Evolutionary conservation across 2,329 filamentous ascomycete species (phyloP).

Genomic region (Podosphaera fusca): DNA sequence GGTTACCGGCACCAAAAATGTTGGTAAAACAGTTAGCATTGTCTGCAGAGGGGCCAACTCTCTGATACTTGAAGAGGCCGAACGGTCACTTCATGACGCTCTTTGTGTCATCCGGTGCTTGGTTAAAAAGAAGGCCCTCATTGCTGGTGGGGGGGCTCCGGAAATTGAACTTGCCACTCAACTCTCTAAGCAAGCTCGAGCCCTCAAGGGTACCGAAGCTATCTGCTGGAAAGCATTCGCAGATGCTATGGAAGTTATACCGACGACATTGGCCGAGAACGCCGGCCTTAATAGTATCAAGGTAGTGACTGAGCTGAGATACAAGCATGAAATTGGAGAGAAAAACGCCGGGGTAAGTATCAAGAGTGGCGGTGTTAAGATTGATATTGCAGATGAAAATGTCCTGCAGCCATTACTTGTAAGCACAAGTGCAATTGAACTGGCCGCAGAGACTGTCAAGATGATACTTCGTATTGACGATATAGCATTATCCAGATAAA

Average conservation of each 20-base stretch:
- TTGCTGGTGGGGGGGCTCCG: constrained; percentile 85
- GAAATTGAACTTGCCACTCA: constrained; percentile 90
- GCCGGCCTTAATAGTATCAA: constrained; percentile 96
- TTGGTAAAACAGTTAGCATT: constrained; percentile 77
- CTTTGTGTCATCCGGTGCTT: constrained; percentile 93
- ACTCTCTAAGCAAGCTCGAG: constrained; percentile 59
- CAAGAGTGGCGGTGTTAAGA: constrained; percentile 89
- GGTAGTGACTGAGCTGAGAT: constrained; percentile 85
- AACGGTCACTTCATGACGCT: constrained; percentile 88
- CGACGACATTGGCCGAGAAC: constrained; percentile 91
- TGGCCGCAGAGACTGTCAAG: constrained; percentile 96
- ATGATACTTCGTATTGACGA: constrained; percentile 13
- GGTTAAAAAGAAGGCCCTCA: constrained; percentile 98
- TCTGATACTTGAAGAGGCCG: constrained; percentile 87
- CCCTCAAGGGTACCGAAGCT: constrained; percentile 71
- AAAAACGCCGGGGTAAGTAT: constrained; percentile 94
- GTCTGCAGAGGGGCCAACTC: constrained; percentile 86
- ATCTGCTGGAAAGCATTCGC: constrained; percentile 99
- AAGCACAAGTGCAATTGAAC: constrained; percentile 89
- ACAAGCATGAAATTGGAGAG: constrained; percentile 86
- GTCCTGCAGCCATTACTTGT: constrained; percentile 89
- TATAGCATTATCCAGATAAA: constrained; percentile 13
- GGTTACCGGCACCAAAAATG: constrained; percentile 69
- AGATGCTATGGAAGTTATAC: constrained; percentile 90
- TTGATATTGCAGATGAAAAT: constrained; percentile 90